phyloP scores from a whole-genome alignment of 768 basidiomycete species.

The Xerocomus spinulosus region DNA sequence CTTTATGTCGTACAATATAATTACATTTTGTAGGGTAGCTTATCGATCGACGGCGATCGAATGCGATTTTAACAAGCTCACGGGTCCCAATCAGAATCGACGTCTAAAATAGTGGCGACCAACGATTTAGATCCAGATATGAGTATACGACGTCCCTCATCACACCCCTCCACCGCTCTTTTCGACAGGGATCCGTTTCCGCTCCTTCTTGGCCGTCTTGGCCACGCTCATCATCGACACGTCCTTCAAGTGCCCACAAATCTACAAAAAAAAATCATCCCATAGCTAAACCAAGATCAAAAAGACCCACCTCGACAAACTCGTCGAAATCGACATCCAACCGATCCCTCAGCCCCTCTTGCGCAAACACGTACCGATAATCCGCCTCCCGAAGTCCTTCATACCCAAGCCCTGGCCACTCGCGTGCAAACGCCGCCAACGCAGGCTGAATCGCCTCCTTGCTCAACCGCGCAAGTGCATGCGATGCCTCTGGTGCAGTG shows the following conservation, averaged over 20 bases:
- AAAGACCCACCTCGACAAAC: constrained; percentile 71
- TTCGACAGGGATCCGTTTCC: constrained; percentile 46
- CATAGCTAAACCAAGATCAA: too few species aligned
- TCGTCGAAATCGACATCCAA: constrained; percentile 71
- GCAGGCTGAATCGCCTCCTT: constrained; percentile 39
- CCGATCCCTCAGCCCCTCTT: constrained; percentile 61
- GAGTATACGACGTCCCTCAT: too few species aligned
- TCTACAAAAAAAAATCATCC: constrained; percentile 33
- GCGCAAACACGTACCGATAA: constrained; percentile 68
- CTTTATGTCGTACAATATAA: too few species aligned
- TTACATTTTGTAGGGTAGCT: too few species aligned
- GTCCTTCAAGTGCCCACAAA: constrained; percentile 72
- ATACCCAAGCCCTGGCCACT: constrained; percentile 43
- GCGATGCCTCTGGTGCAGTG: too few species aligned
- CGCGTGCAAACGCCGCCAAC: constrained; percentile 40
- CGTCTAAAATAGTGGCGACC: background rate
- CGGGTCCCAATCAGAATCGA: background rate
- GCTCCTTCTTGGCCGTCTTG: constrained; percentile 32
- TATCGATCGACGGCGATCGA: too few species aligned
- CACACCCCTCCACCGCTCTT: constrained; percentile 31
- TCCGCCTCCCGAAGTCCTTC: constrained; percentile 58
- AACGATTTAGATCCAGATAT: too few species aligned
- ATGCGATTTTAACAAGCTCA: too few species aligned
- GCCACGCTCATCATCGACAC: constrained; percentile 44
- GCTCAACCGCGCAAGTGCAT: constrained; percentile 34